These are phyloP conservation scores for Handroanthus guayacan DNA, from an alignment of 257 asterid species.

Conservation along the genomic window DNA sequence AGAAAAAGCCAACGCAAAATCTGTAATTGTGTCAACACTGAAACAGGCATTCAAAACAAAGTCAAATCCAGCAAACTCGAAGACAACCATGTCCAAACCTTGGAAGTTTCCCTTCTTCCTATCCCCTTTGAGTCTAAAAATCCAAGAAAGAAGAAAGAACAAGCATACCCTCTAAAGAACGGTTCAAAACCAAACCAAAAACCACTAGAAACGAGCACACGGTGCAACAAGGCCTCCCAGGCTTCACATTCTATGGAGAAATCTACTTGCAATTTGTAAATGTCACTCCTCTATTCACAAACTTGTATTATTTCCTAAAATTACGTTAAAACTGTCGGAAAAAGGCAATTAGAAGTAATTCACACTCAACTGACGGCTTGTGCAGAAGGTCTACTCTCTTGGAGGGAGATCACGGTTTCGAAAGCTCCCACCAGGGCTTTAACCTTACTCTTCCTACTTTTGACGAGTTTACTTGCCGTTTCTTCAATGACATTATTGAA, in stretches of 20 bases:
- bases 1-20: conserved; percentile 33
- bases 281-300: conserved; percentile 36
- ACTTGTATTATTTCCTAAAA: conserved; percentile 32
- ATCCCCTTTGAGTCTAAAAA: conserved; percentile 41
- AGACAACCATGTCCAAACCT: conserved; percentile 38
- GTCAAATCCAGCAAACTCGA: conserved; percentile 35
- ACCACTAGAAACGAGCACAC: conserved; percentile 37
- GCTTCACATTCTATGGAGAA: conserved; percentile 32
- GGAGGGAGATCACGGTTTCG: conserved; percentile 86
- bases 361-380: conserved; percentile 45
- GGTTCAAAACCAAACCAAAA: conserved; percentile 27
- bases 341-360: conserved; percentile 14
- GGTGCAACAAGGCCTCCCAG: conserved; percentile 33
- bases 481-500: conserved; percentile 81
- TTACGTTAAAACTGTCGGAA: conserved; percentile 33
- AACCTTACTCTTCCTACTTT: conserved; percentile 87
- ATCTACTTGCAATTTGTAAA: conserved; percentile 31
- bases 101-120: conserved; percentile 22
- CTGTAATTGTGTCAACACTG: conserved; percentile 26
- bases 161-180: conserved; percentile 27
- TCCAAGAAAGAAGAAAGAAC: conserved; percentile 40
- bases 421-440: conserved; percentile 96
- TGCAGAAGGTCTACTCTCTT: conserved; percentile 62
- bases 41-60: conserved; percentile 35
- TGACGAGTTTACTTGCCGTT: conserved; percentile 86